Base-by-base conservation (phyloP, 352 stramenopile species). In the Globisporangium cystogenes region DNA sequence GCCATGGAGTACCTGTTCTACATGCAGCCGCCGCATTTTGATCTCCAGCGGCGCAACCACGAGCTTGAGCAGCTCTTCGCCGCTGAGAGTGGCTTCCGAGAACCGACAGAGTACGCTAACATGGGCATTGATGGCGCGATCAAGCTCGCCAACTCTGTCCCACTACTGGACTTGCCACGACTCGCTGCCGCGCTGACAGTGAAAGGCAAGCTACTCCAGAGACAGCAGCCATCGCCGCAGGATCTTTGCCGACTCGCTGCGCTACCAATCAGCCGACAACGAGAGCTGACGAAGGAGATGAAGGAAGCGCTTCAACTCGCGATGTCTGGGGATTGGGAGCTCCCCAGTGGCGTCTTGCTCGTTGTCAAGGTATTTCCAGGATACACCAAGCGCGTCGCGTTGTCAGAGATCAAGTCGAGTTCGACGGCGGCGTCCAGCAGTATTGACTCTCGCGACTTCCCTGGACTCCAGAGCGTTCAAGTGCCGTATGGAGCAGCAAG, bases 1-100 rank as follows among this genome's bases (percentile, higher is more conserved):
- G 72, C 74, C 0, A 67, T 95, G 33, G 80, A 95, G 65, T 95
- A 93, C 60, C 57, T 95, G 20, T 95, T 95, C 40, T 95, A 91
- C 26, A 31, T 68, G 12, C 78, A 87, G 37, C 73, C 78, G 4
- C 57, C 65, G 6, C 41, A 67, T 5, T 53, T 90, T 1, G 72
- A 87, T 20, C 57, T 74, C 7, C 48, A 68, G 27, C 20, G 55
- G 5, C 74, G 63, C 7, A 63, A 57, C 33, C 45, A 60, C 4
- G 68, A 76, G 10, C 67, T 56, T 11, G 78, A 91, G 40, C 82
- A 87, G 56, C 72, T 86, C 39, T 72, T 67, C 51, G 78, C 67
- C 4, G 72, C 78, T 2, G 80, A 93, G 43, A 74, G 86, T 36
- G 84, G 84, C 1, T 90, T 93, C 51, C 69, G 82, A 24, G 65